These are phyloP conservation scores for Aspergillus cristatus DNA, from an alignment of 495 filamentous ascomycete genomes.

Conservation along the genomic window DNA sequence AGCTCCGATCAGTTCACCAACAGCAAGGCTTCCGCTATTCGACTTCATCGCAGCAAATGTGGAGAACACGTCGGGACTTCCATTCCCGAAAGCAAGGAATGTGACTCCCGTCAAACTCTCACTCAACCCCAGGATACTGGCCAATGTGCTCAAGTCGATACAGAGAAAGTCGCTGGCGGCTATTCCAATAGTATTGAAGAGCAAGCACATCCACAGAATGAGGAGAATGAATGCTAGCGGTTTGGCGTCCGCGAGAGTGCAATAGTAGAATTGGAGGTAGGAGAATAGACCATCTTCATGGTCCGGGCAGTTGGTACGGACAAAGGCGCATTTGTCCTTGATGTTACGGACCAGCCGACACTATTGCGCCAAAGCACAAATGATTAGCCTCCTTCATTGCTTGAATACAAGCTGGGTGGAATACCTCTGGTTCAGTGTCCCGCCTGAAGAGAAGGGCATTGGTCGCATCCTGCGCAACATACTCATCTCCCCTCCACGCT, in stretches of 20 bases:
- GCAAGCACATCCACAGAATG: slow-evolving; percentile 72
- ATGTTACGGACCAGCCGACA: slow-evolving; percentile 75
- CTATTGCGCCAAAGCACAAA: slow-evolving; percentile 25
- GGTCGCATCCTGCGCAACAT: neutral
- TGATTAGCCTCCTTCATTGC: neutral
- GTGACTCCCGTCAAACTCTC: slow-evolving; percentile 96
- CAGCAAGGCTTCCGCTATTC: slow-evolving; percentile 87
- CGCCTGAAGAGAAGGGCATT: slow-evolving; percentile 13
- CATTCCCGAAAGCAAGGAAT: slow-evolving; percentile 95
- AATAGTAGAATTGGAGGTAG: slow-evolving; percentile 91
- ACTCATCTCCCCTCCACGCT: slow-evolving; percentile 2
- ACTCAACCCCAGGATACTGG: slow-evolving; percentile 79
- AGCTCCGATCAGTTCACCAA: slow-evolving; percentile 92
- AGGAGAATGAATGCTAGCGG: slow-evolving; percentile 70
- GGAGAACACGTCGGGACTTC: slow-evolving; percentile 97
- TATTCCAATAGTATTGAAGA: slow-evolving; percentile 97
- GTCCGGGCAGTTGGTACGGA: slow-evolving; percentile 71
- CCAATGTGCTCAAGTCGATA: slow-evolving; percentile 88
- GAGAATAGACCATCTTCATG: slow-evolving; percentile 85
- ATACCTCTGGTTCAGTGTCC: slow-evolving; percentile 30
- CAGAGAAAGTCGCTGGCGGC: slow-evolving; percentile 98
- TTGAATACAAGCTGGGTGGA: slow-evolving; percentile 1
- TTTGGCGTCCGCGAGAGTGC: slow-evolving; percentile 57
- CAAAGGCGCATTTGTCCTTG: slow-evolving; percentile 76
- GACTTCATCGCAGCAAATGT: slow-evolving; percentile 98